Conservation (phyloP, 2,329 filamentous ascomycete species). For the Coniochaeta prunicola region DNA sequence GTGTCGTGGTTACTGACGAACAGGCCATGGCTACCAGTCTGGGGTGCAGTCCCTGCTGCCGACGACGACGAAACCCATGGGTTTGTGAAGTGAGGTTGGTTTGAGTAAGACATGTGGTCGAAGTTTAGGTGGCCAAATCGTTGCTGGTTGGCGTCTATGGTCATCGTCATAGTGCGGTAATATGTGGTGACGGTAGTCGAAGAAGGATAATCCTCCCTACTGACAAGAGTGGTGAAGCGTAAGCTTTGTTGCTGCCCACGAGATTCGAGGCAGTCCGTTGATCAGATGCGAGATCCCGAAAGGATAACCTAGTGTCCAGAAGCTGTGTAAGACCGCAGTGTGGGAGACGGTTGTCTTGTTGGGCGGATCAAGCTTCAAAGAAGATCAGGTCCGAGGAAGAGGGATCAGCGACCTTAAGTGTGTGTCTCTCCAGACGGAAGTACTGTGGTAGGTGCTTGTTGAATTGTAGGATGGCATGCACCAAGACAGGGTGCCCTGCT, state of each 20-base stretch:
- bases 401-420: slow-evolving; percentile 58
- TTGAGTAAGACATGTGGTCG: slow-evolving; percentile 67
- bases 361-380: slow-evolving; percentile 26
- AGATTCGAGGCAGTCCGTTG: slow-evolving; percentile 28
- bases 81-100: slow-evolving; percentile 76
- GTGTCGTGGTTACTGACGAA: slow-evolving; percentile 53
- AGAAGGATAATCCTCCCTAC: slow-evolving; percentile 1
- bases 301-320: slow-evolving; percentile 37
- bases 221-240: slow-evolving; percentile 7
- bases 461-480: slow-evolving; percentile 21
- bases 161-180: slow-evolving; percentile 76
- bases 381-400: slow-evolving; percentile 20
- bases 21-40: slow-evolving; percentile 51
- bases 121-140: slow-evolving; percentile 72
- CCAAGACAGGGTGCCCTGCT: slow-evolving; percentile 9
- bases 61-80: slow-evolving; percentile 67
- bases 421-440: slow-evolving; percentile 30
- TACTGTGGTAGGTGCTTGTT: slow-evolving; percentile 30
- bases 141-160: slow-evolving; percentile 83
- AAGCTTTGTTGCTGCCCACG: slow-evolving; percentile 11
- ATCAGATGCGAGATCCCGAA: slow-evolving; percentile 44
- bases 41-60: slow-evolving; percentile 30
- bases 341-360: slow-evolving; percentile 2
- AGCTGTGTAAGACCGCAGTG: slow-evolving; percentile 7
- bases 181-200: slow-evolving; percentile 9